Conservation (phyloP, 1,284 basidiomycete genomes). For the Cryptococcus sp. region DNA sequence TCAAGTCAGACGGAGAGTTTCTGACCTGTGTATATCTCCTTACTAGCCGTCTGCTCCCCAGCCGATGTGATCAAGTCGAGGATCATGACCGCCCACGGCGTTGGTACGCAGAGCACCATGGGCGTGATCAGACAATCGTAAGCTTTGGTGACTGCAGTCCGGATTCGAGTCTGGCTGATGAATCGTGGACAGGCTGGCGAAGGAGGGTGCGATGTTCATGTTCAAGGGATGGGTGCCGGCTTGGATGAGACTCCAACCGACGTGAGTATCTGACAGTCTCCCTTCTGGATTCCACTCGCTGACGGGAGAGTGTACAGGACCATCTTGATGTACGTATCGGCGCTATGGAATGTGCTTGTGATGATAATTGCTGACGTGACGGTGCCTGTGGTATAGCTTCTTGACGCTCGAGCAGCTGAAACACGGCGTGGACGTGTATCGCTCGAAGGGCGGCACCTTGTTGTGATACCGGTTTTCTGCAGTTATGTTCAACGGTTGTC, state of each 20-base stretch:
- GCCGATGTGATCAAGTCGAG: slow-evolving; percentile 82
- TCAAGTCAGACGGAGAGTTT: neutral
- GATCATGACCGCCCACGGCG: slow-evolving; percentile 84
- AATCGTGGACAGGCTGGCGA: slow-evolving; percentile 52
- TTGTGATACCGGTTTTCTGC: slow-evolving; percentile 11
- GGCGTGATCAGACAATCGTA: slow-evolving; percentile 65
- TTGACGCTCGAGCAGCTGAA: slow-evolving; percentile 65
- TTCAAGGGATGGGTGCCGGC: slow-evolving; percentile 71
- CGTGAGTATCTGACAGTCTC: slow-evolving; percentile 57
- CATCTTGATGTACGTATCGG: slow-evolving; percentile 31
- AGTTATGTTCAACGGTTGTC: no score
- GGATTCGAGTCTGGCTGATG: neutral
- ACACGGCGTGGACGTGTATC: slow-evolving; percentile 40
- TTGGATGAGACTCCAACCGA: slow-evolving; percentile 79
- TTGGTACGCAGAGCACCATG: slow-evolving; percentile 70
- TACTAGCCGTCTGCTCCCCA: slow-evolving; percentile 73
- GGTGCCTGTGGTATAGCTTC: slow-evolving; percentile 60
- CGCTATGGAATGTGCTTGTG: no score
- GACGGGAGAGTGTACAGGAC: slow-evolving; percentile 14
- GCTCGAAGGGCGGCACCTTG: slow-evolving; percentile 29
- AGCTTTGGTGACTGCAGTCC: neutral
- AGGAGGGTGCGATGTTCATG: slow-evolving; percentile 84
- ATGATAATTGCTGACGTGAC: slow-evolving; percentile 2
- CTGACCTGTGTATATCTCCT: neutral
- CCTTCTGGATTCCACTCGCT: neutral